A percentile compares a stretch with the other conserved stretches of the same genome.
phyloP scores from a whole-genome alignment of 2,329 filamentous ascomycete species.

The Clathrospora elynae region DNA sequence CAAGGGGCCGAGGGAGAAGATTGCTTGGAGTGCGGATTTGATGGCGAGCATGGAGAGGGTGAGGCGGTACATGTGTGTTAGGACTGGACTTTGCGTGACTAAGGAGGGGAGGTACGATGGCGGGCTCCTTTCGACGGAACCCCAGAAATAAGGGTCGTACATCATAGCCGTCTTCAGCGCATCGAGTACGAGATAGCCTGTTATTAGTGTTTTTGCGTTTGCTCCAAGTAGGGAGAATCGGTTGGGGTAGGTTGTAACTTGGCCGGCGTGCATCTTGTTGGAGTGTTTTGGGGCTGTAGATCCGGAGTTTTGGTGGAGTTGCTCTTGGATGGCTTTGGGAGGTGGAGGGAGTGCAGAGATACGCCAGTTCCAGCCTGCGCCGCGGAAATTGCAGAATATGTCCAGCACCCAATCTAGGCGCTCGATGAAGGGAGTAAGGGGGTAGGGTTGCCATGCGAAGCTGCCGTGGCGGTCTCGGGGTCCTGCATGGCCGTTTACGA shows the following conservation, averaged over 20 bases:
- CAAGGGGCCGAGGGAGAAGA: slow-evolving; percentile 66
- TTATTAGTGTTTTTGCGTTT: slow-evolving; percentile 51
- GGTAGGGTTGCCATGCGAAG: slow-evolving; percentile 62
- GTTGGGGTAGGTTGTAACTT: slow-evolving; percentile 46
- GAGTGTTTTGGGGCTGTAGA: slow-evolving; percentile 23
- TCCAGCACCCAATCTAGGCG: slow-evolving; percentile 64
- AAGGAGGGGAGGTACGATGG: slow-evolving; percentile 54
- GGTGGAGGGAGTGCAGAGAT: slow-evolving; percentile 55
- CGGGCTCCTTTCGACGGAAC: slow-evolving; percentile 52
- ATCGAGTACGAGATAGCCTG: slow-evolving; percentile 72
- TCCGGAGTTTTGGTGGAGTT: slow-evolving; percentile 42
- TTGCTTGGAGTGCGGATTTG: slow-evolving; percentile 63
- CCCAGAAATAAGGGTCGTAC: slow-evolving; percentile 78
- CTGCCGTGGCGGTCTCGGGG: slow-evolving; percentile 40
- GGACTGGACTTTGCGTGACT: slow-evolving; percentile 48
- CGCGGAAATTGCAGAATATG: slow-evolving; percentile 63
- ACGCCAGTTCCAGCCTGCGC: slow-evolving; percentile 65
- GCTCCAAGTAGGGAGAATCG: slow-evolving; percentile 41
- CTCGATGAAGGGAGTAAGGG: slow-evolving; percentile 53
- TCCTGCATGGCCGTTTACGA: slow-evolving; percentile 27
- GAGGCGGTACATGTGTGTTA: slow-evolving; percentile 63
- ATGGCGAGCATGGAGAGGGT: slow-evolving; percentile 62
- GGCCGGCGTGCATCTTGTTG: slow-evolving; percentile 35
- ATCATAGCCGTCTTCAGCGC: slow-evolving; percentile 70
- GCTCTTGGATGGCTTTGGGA: slow-evolving; percentile 48